phyloP scores from a whole-genome alignment of 768 basidiomycete genomes.

The Serpula lacrymans region DNA sequence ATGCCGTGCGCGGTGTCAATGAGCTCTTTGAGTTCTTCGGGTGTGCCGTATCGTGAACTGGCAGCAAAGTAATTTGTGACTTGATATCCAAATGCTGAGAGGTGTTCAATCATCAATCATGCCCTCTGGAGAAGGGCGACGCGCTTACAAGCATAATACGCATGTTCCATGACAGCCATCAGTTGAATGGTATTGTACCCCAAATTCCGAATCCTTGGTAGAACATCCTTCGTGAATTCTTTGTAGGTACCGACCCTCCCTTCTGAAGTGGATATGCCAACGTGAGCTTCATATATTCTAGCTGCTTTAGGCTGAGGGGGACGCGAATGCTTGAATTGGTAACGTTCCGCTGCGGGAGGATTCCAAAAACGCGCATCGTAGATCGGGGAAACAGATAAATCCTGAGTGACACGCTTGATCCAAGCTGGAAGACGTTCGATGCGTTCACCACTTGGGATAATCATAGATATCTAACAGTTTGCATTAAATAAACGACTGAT shows the following conservation, averaged over 20 bases:
- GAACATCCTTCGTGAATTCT: conserved; percentile 83
- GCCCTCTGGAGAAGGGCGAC: no score
- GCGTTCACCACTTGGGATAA: conserved; percentile 69
- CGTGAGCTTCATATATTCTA: conserved; percentile 96
- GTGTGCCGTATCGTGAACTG: conserved; percentile 92
- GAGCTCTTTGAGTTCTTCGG: conserved; percentile 93
- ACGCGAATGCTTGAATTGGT: conserved; percentile 77
- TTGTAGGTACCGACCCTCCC: conserved; percentile 89
- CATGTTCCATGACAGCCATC: conserved; percentile 98
- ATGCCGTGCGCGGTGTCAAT: conserved; percentile 93
- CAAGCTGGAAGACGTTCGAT: conserved; percentile 93
- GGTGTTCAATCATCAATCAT: conserved; percentile 10
- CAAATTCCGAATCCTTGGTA: conserved; percentile 85
- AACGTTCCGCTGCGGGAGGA: conserved; percentile 66
- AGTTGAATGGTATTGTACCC: conserved; percentile 98
- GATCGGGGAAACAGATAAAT: conserved; percentile 80
- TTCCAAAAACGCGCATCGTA: conserved; percentile 99
- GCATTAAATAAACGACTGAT: conserved; percentile 2
- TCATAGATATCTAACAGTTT: conserved; percentile 80
- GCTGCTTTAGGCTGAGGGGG: conserved; percentile 64
- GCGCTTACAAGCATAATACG: conserved; percentile 90
- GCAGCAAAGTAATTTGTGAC: conserved; percentile 97
- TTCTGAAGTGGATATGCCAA: conserved; percentile 92
- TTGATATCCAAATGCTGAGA: conserved; percentile 93
- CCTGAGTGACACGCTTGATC: conserved; percentile 95